Percentiles rank a stretch among this genome's conserved stretches.
Evolutionary conservation across 768 basidiomycete genomes (phyloP).

Genomic region (Tulasnella sp.): DNA sequence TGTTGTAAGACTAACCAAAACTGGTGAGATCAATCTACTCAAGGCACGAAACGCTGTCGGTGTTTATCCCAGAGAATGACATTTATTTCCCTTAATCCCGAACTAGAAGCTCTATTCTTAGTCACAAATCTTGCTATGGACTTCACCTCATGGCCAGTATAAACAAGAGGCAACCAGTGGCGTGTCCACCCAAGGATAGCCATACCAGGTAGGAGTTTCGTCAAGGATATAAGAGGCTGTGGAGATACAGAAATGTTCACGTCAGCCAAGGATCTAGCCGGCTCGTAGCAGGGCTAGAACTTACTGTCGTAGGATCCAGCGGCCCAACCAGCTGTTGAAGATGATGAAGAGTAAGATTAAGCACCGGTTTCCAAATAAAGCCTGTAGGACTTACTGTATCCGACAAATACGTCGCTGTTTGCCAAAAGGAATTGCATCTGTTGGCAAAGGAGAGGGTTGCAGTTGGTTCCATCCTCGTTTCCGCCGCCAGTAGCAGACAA

Average conservation of each 20-base stretch:
- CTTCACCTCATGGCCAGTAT: not conserved
- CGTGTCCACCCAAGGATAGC: conserved; percentile 2
- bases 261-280: not conserved
- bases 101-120: not conserved
- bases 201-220: conserved; percentile 20
- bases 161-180: not conserved
- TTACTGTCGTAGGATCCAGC: conserved; percentile 22
- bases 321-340: conserved; percentile 14
- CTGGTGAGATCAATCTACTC: not conserved
- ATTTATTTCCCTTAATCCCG: not conserved
- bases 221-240: conserved; percentile 11
- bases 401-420: conserved; percentile 27
- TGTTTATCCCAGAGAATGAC: not conserved
- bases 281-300: not conserved
- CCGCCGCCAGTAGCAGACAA: conserved; percentile 26
- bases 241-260: not conserved
- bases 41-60: not conserved
- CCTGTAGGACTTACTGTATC: not conserved
- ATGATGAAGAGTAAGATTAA: not conserved
- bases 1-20: too few relatives aligned
- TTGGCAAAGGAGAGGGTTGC: conserved; percentile 20
- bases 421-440: conserved; percentile 19
- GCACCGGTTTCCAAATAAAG: not conserved
- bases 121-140: not conserved
- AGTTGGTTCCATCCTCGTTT: conserved; percentile 4